A percentile compares a stretch with the other conserved stretches of the same genome.
Conservation (phyloP, 306 rosid genomes). For the Pyrus pyrifolia region DNA sequence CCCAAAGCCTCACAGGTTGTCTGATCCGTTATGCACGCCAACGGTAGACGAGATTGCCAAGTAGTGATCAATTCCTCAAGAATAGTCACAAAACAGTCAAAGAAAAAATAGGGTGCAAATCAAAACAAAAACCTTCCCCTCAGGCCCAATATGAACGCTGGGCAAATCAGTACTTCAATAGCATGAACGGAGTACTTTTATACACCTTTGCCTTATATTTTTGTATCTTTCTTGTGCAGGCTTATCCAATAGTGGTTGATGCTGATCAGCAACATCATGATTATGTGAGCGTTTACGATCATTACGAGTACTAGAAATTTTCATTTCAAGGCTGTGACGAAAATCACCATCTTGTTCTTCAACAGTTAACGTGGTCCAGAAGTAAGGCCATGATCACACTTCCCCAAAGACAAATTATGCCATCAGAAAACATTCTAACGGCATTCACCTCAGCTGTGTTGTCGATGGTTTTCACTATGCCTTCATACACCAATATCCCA, state of each 20-base stretch:
- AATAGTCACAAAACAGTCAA: conserved; percentile 38
- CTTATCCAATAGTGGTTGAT: conserved; percentile 38
- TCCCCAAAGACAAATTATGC: conserved; percentile 59
- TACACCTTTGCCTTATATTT: conserved; percentile 40
- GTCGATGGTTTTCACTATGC: conserved; percentile 42
- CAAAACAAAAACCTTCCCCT: conserved; percentile 58
- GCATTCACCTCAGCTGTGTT: conserved; percentile 44
- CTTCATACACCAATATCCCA: conserved; percentile 65
- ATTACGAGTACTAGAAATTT: conserved; percentile 30
- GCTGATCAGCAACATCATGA: neutral
- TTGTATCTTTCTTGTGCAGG: conserved; percentile 11
- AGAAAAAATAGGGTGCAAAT: conserved; percentile 63
- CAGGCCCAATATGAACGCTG: conserved; percentile 66
- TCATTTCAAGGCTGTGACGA: conserved; percentile 23
- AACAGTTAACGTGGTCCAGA: conserved; percentile 38
- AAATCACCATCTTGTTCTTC: conserved; percentile 15
- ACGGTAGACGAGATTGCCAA: too few species aligned
- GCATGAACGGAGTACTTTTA: conserved; percentile 63
- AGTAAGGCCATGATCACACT: conserved; percentile 57
- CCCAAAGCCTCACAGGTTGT: neutral
- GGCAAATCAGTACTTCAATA: conserved; percentile 72
- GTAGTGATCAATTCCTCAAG: too few species aligned
- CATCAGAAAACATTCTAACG: conserved; percentile 48
- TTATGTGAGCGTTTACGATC: conserved; percentile 4
- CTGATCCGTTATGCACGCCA: too few species aligned